Base-by-base conservation (phyloP, 179 eudicot species). In the Silene noctiflora region DNA sequence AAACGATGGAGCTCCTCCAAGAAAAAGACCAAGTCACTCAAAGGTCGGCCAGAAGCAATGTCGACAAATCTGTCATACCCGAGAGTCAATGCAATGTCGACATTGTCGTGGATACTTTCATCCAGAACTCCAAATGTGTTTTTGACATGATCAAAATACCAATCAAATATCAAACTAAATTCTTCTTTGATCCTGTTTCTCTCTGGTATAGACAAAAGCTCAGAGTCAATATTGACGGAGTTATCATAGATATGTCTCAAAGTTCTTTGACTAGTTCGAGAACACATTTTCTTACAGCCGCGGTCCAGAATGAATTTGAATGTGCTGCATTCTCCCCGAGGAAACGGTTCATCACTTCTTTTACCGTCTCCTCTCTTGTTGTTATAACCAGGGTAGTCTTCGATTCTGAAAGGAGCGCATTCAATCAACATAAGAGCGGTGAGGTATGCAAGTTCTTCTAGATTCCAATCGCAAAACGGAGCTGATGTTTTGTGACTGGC, bases 361-460 rank as follows among this genome's bases (percentile, higher is more conserved):
- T 1, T n/a, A 44, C 93, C 83, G 11, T 72, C 83, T 60, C 93
- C 96, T 84, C 89, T 86, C 77, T 91, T 91, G 72, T 91, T 85
- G 24, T 65, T 78, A 79, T 91, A 91, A 73, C 93, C 93, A 3
- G 89, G 96, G 77, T 86, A 89, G 76, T 89, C 91, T 46, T 75
- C 67, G 33, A 71, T 78, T 1, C 76, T 81, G 71, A 91, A 88
- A 20, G 77, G 71, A 68, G 70, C 87, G 69, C 73, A 14, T 5
- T 75, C 84, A 10, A 78, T 33, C 64, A 86, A 72, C 4, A 1
- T 1, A 70, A 89, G 82, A 16, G 83, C 81, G 80, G 75, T 81
- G 42, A 59, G 48, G 4, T 27, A 10, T 6, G 86, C 97, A 3
- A 89, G 86, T 66, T 84, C 82, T 70, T 77, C 78, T 6, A 91